These are phyloP conservation scores for Zasmidium angulare DNA, from an alignment of 2,329 filamentous ascomycete genomes.

Conservation along the genomic window DNA sequence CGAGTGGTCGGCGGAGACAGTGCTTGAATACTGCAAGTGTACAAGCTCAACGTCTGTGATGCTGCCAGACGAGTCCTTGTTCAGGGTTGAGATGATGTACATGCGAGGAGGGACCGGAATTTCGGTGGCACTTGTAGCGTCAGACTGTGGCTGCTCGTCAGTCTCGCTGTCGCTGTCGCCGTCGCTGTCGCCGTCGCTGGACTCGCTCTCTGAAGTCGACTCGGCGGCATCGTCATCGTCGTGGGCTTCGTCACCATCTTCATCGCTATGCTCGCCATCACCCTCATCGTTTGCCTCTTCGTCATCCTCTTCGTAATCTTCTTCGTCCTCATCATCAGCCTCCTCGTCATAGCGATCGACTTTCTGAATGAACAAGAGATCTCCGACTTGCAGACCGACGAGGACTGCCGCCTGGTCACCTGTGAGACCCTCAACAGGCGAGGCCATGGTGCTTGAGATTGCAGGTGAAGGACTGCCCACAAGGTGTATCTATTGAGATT, in stretches of 20 bases:
- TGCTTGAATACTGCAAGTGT: slow-evolving; percentile 14
- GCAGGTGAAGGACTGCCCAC: neutral
- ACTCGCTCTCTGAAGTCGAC: neutral
- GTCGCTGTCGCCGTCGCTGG: neutral
- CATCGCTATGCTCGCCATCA: slow-evolving; percentile 7
- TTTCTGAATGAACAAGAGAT: slow-evolving; percentile 4
- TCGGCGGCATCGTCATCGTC: slow-evolving; percentile 4
- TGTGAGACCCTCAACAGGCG: neutral
- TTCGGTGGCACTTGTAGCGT: neutral
- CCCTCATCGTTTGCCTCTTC: slow-evolving; percentile 10
- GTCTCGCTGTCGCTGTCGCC: slow-evolving; percentile 1
- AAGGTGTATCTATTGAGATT: too few relatives aligned
- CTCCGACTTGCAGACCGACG: neutral
- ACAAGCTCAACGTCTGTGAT: slow-evolving; percentile 18
- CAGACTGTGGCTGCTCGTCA: neutral
- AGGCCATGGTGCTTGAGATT: neutral
- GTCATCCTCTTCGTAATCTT: slow-evolving; percentile 14
- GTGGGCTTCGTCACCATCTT: slow-evolving; percentile 12
- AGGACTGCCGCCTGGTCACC: neutral
- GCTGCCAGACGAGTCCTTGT: slow-evolving; percentile 8
- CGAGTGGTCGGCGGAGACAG: slow-evolving; percentile 11
- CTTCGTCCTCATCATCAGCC: neutral
- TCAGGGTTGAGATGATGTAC: slow-evolving; percentile 16
- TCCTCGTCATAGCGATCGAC: neutral
- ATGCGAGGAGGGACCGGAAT: slow-evolving; percentile 9